Percentiles rank a stretch among this genome's conserved stretches.
Evolutionary conservation across 495 filamentous ascomycete genomes (phyloP).

Genomic region (Massariosphaeria phaeospora): DNA sequence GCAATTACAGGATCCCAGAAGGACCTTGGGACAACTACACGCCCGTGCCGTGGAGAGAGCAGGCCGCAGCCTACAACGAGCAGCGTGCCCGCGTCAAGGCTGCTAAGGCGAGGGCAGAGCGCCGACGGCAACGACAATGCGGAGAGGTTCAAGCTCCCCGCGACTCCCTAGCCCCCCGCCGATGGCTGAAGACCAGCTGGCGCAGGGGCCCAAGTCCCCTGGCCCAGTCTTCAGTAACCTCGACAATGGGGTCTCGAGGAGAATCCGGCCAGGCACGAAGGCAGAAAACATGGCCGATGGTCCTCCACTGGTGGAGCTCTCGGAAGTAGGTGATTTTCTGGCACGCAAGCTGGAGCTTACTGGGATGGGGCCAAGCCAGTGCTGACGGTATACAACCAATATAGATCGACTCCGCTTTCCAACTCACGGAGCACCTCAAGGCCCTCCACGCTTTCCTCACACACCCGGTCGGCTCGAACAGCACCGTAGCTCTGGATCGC

Average conservation of each 20-base stretch:
- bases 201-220: constrained; percentile 79
- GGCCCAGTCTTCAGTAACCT: constrained; percentile 44
- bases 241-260: constrained; percentile 64
- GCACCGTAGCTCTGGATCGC: constrained; percentile 62
- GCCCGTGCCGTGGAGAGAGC: no score
- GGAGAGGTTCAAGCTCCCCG: constrained; percentile 78
- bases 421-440: constrained; percentile 96
- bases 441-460: constrained; percentile 81
- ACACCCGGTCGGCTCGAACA: constrained; percentile 50
- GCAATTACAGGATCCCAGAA: no score
- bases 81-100: no score
- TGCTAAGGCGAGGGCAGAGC: no score
- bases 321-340: constrained; percentile 55
- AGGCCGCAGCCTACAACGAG: no score
- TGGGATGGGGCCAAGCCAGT: not conserved
- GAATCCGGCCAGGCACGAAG: constrained; percentile 89
- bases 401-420: constrained; percentile 83
- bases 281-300: constrained; percentile 86
- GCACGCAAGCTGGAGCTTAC: not conserved
- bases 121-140: no score
- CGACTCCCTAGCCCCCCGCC: constrained; percentile 85
- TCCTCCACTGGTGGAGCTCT: constrained; percentile 77
- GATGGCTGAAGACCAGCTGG: constrained; percentile 83
- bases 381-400: not conserved
- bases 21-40: no score